Evolutionary conservation across 257 asterid species (phyloP).

Genomic region (Haberlea rhodopensis): DNA sequence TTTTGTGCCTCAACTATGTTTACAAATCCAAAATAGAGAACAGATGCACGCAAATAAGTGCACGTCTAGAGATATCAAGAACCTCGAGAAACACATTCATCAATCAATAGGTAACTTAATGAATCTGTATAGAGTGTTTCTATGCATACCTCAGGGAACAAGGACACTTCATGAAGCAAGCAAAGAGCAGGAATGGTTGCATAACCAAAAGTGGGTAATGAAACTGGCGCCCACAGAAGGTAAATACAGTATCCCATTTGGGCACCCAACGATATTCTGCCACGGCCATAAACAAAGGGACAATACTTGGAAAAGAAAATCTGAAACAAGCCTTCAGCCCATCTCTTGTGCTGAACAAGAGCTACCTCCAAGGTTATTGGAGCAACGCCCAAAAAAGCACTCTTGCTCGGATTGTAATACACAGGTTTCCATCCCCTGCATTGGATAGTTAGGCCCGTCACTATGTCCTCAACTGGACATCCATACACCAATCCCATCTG

Average conservation of each 20-base stretch:
- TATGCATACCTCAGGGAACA: conserved; percentile 54
- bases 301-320: conserved; percentile 69
- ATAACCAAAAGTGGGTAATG: conserved; percentile 53
- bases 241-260: conserved; percentile 69
- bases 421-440: conserved; percentile 88
- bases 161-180: conserved; percentile 42
- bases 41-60: too few species aligned
- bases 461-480: conserved; percentile 71
- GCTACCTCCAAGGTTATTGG: conserved; percentile 55
- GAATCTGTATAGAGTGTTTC: neutral
- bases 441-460: conserved; percentile 76
- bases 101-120: neutral
- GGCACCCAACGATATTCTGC: conserved; percentile 52
- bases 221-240: conserved; percentile 59
- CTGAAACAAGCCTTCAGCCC: conserved; percentile 81
- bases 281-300: conserved; percentile 56
- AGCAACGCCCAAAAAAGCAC: conserved; percentile 62
- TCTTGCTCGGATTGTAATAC: conserved; percentile 54
- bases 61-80: neutral
- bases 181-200: conserved; percentile 41
- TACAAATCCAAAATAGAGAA: neutral
- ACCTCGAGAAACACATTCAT: neutral
- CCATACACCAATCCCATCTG: conserved; percentile 90
- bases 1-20: neutral
- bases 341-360: conserved; percentile 72